These are phyloP conservation scores for Phytophthora tentaculata DNA, from an alignment of 352 stramenopile species.

Conservation along the genomic window DNA sequence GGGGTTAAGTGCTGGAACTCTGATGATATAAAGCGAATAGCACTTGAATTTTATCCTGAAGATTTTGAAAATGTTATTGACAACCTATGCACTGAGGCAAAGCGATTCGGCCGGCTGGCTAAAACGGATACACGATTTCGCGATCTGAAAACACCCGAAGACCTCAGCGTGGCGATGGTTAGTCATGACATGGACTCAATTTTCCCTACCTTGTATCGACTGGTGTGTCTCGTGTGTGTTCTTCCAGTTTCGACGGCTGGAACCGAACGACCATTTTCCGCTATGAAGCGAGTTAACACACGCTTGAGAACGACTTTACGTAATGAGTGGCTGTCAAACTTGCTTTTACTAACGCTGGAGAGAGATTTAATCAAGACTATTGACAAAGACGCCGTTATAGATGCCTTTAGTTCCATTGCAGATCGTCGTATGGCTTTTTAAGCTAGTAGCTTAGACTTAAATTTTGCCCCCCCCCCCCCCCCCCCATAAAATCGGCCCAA, in stretches of 20 bases:
- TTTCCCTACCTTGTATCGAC: background rate
- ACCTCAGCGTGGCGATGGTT: background rate
- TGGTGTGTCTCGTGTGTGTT: constrained; percentile 10
- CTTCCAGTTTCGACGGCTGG: constrained; percentile 8
- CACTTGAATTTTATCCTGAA: background rate
- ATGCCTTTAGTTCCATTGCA: background rate
- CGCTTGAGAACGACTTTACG: background rate
- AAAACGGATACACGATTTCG: background rate
- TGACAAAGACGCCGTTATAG: background rate
- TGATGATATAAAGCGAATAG: background rate
- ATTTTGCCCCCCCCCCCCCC: background rate
- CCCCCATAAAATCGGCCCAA: background rate
- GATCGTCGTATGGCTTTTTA: background rate
- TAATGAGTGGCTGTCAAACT: constrained; percentile 4
- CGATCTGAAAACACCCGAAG: background rate
- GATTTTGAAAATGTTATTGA: background rate
- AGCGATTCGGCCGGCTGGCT: background rate
- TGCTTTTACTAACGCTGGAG: background rate
- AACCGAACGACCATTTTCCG: constrained; percentile 9
- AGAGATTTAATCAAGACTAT: background rate
- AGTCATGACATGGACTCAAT: background rate
- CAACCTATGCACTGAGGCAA: background rate
- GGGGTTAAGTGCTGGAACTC: background rate
- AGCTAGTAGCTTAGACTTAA: background rate
- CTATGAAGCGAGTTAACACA: constrained; percentile 17